A percentile compares a stretch with the other conserved stretches of the same genome.
Evolutionary conservation across 2,329 filamentous ascomycete genomes (phyloP).

Genomic region (Penicillium olsonii): DNA sequence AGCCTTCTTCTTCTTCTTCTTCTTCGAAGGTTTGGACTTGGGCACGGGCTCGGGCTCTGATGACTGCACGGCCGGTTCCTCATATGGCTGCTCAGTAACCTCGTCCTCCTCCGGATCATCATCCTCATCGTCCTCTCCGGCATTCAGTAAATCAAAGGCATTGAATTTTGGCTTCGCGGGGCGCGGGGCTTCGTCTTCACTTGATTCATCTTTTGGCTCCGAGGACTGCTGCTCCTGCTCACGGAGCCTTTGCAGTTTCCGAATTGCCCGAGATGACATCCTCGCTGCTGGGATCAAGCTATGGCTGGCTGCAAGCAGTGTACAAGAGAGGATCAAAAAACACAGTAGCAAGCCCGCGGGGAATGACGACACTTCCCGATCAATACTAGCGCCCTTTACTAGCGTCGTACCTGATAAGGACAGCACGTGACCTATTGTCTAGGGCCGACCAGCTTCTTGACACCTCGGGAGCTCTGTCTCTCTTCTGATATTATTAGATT

Average conservation of each 20-base stretch:
- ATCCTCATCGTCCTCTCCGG: conserved; percentile 43
- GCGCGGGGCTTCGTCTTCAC: conserved; percentile 42
- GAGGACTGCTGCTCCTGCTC: conserved; percentile 55
- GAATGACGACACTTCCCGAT: conserved; percentile 36
- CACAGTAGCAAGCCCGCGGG: conserved; percentile 23
- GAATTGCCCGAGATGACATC: conserved; percentile 68
- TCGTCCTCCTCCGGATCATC: conserved; percentile 28
- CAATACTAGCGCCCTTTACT: conserved; percentile 24
- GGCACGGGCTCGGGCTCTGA: conserved; percentile 22
- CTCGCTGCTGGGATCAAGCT: conserved; percentile 2
- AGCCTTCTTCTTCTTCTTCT: conserved; percentile 60
- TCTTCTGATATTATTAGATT: conserved; percentile 7
- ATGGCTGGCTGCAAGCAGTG: no score
- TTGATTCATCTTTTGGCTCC: conserved; percentile 42
- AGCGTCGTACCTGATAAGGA: background rate
- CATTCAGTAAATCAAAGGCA: conserved; percentile 57
- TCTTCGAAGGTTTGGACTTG: conserved; percentile 53
- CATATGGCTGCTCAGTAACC: conserved; percentile 19
- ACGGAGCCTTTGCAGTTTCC: conserved; percentile 63
- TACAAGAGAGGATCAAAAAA: background rate
- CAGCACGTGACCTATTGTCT: conserved; percentile 26
- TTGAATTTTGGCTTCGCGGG: conserved; percentile 48
- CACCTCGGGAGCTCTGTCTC: conserved; percentile 13
- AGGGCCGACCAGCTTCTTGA: conserved; percentile 7
- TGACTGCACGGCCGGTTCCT: conserved; percentile 31